Conservation (phyloP, 139 green algal species). For the Marvania coccoides region DNA sequence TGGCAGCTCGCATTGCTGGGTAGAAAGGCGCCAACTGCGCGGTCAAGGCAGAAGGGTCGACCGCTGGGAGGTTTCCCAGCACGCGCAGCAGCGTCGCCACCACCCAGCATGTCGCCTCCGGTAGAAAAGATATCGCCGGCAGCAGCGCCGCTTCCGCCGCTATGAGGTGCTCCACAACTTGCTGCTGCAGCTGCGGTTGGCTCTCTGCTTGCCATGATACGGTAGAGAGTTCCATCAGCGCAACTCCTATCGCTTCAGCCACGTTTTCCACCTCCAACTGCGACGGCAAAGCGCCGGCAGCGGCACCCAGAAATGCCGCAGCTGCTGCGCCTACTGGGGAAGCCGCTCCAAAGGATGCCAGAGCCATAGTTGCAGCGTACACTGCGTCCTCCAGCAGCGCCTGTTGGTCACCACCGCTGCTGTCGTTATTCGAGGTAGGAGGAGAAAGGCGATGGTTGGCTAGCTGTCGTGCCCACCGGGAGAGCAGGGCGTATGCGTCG, state of each 20-base stretch:
- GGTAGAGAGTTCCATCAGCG: neutral
- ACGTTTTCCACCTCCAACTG: neutral
- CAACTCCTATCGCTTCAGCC: neutral
- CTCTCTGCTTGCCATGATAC: neutral
- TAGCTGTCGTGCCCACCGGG: too few relatives aligned
- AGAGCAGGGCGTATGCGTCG: too few relatives aligned
- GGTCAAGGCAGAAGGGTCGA: neutral
- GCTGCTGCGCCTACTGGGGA: neutral
- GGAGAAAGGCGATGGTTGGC: too few relatives aligned
- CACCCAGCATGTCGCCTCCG: slow-evolving; percentile 4
- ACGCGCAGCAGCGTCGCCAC: slow-evolving; percentile 11
- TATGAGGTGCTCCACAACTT: neutral
- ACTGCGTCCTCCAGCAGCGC: too few relatives aligned
- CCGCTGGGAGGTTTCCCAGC: neutral
- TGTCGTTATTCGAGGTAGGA: too few relatives aligned
- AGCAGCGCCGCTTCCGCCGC: neutral
- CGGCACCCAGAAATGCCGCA: neutral
- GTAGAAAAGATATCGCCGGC: neutral
- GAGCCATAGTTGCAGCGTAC: neutral
- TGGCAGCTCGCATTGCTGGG: neutral
- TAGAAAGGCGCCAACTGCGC: slow-evolving; percentile 1
- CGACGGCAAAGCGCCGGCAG: neutral
- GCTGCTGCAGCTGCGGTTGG: neutral
- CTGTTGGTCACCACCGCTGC: too few relatives aligned
- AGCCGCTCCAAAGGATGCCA: too few relatives aligned